Evolutionary conservation across 352 stramenopile species (phyloP), one percentile per base, ranked within the genome.

Genomic region (Pelagophyceae sp.): DNA sequence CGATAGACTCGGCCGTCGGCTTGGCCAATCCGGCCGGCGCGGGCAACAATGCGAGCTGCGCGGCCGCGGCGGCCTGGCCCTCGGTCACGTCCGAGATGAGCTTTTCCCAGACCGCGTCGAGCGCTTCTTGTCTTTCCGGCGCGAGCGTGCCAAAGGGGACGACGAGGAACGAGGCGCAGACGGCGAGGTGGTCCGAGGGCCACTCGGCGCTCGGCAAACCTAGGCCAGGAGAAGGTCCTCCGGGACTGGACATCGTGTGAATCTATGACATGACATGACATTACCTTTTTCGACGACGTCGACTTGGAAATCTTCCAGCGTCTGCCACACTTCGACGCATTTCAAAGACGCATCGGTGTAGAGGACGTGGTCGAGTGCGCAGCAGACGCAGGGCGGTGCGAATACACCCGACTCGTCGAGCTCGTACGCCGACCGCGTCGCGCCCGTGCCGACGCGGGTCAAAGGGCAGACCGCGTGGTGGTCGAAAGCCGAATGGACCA

Each of bases 161-260:
- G 61, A 71, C 15, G 3, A 15, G 3, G 61, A 74, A 54, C 15
- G 67, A 23, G 15, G 67, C 67, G 33, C 17, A 20, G 15, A 74
- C 67, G 67, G 67, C 35, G 2, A 32, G 20, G 67, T 74, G 67
- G 67, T 74, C 67, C 17, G 5, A 33, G 15, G 67, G 67, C 67
- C 38, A 50, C 35, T 5, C 3, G 17, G 33, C 67, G 38, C 58
- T 74, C 67, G 67, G 67, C 15, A 74, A 37, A 3, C 67, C 67
- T 54, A 11, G n/a, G n/a, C n/a, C n/a, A n/a, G n/a, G n/a, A n/a
- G n/a, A n/a, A n/a, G n/a, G n/a, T n/a, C n/a, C n/a, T n/a, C n/a
- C n/a, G n/a, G n/a, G n/a, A n/a, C n/a, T n/a, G n/a, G n/a, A n/a
- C n/a, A n/a, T n/a, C n/a, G n/a, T n/a, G n/a, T n/a, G n/a, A n/a